These are phyloP conservation scores for Taphrina sp. DNA, from an alignment of 1,139 yeast species.

Conservation along the genomic window DNA sequence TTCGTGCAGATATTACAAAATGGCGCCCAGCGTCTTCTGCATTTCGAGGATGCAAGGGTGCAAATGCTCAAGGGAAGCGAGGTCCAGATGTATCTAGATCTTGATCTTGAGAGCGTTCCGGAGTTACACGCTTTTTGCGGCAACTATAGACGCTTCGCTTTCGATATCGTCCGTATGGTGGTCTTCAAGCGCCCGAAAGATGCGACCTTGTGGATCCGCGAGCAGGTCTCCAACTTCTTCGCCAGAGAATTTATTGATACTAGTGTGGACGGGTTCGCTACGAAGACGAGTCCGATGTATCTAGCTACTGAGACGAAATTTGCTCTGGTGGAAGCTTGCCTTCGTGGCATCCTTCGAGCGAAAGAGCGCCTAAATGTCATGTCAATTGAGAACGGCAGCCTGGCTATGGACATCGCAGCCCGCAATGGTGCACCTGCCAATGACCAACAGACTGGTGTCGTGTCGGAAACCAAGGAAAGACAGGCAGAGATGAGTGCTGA, in stretches of 20 bases:
- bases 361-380: conserved; percentile 44
- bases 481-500: conserved; percentile 5
- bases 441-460: background rate
- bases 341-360: conserved; percentile 96
- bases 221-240: conserved; percentile 65
- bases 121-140: conserved; percentile 75
- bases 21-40: conserved; percentile 74
- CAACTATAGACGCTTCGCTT: conserved; percentile 78
- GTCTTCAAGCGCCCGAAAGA: conserved; percentile 83
- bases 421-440: background rate
- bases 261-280: conserved; percentile 3
- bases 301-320: conserved; percentile 79
- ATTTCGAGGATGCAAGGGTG: conserved; percentile 67
- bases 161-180: conserved; percentile 84
- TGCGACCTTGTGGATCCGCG: conserved; percentile 72
- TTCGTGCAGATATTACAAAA: conserved; percentile 69
- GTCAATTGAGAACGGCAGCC: background rate
- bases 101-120: conserved; percentile 84
- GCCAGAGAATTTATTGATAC: conserved; percentile 46
- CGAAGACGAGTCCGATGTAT: conserved; percentile 63
- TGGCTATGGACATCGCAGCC: background rate
- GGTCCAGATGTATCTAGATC: conserved; percentile 58
- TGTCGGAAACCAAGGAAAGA: background rate
- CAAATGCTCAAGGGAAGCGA: conserved; percentile 49
- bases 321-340: conserved; percentile 80